Base-by-base conservation (phyloP, 1,284 basidiomycete species). In the Leccinum subrobustum region DNA sequence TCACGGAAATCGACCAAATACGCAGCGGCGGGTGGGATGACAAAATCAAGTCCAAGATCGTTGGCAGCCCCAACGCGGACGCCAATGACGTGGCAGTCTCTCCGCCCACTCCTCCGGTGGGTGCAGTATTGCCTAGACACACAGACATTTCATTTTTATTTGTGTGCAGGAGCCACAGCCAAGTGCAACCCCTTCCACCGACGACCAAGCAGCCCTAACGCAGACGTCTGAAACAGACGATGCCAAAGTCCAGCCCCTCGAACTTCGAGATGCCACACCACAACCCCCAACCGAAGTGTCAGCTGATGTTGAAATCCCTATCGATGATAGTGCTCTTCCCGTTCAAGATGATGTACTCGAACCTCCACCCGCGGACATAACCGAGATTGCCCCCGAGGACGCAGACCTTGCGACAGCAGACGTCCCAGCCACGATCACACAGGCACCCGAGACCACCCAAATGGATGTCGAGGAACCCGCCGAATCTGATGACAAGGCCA, bases 1-100 rank as follows among this genome's bases (percentile, higher is more conserved):
- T 85, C 3, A 76, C 79, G 5, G 90, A 93, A 72, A 91, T 93
- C 53, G 86, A 90, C 59, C 84, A 87, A 6, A 89, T 95, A 65
- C 85, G 87, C 33, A 78, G 81, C 12, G 92, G 92, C 3, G 76
- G 79, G 63, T 85, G 86, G 83, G 88, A 92, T 67, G 78, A 80
- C 55, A 79, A 77, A 67, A 81, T 87, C 27, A 76, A 74, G 37
- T 74, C 73, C 6, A 79, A 79, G 55, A 69, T 86, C 42, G 68
- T 70, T 18, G 70, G 69, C 16, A 58, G 57, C 57, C 42, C 23
- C 57, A 33, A 64, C 27, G 20, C 35, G 63, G 59, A 35, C 47
- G 44, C 59, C 18, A 16, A 4, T 53, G 63, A 61, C 56, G 37
- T 63, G 55, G 64, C 63, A n/a, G 54, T 62, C 48, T 48, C 61